A percentile compares a stretch with the other conserved stretches of the same genome.
Evolutionary conservation across 176 grass and related monocot species (phyloP).

Genomic region (sorghum (Sorghum bicolor)): Sorghum_bicolor_NCBIv3 NC_012872.2:70294501-70295000

Average conservation of each 20-base stretch:
- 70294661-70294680: not conserved
- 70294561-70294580: not conserved
- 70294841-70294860: not conserved
- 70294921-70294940: constrained; percentile 39
- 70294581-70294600: constrained; percentile 24
- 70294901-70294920: not conserved
- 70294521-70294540: not conserved
- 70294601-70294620: not conserved
- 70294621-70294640: constrained; percentile 27
- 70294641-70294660: not conserved
- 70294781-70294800: constrained; percentile 62
- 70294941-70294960: constrained; percentile 96
- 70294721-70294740: constrained; percentile 76
- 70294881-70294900: not conserved
- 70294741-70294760: constrained; percentile 84
- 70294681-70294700: constrained; percentile 64
- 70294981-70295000: constrained; percentile 84
- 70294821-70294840: not conserved
- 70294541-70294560: not conserved
- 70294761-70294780: constrained; percentile 96
- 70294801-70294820: not conserved
- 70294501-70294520: no score
- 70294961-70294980: constrained; percentile 98
- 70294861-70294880: not conserved
- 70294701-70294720: constrained; percentile 96